Conservation (phyloP, 805 yeast species). For the Starmerella ratchasimensis region DNA sequence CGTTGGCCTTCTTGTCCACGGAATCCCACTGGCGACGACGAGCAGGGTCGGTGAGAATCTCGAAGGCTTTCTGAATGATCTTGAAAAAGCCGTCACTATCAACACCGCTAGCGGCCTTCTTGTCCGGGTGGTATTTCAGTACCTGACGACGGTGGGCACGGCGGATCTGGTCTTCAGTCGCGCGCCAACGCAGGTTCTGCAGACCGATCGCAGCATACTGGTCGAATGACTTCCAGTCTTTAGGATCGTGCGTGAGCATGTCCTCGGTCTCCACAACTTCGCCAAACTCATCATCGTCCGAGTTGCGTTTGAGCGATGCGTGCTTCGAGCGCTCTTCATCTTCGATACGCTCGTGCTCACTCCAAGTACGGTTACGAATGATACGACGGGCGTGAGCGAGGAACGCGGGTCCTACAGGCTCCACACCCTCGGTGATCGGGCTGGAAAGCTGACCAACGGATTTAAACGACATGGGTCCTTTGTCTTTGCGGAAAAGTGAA, state of each 20-base stretch:
- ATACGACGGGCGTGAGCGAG: slow-evolving; percentile 94
- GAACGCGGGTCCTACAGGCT: slow-evolving; percentile 93
- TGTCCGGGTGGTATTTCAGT: slow-evolving; percentile 94
- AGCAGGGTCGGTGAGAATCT: slow-evolving; percentile 67
- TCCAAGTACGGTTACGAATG: slow-evolving; percentile 95
- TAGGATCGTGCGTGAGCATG: slow-evolving; percentile 78
- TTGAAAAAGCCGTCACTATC: slow-evolving; percentile 93
- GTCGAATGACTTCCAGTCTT: slow-evolving; percentile 96
- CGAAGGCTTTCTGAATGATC: slow-evolving; percentile 93
- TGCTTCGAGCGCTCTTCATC: slow-evolving; percentile 64
- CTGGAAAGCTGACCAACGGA: slow-evolving; percentile 22
- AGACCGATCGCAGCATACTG: slow-evolving; percentile 92
- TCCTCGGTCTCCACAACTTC: slow-evolving; percentile 64
- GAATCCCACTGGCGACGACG: slow-evolving; percentile 93
- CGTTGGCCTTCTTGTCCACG: slow-evolving; percentile 80
- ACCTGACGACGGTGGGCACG: slow-evolving; percentile 96
- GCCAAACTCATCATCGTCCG: slow-evolving; percentile 27
- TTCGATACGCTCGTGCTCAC: slow-evolving; percentile 87
- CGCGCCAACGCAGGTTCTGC: slow-evolving; percentile 77
- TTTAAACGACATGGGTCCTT: slow-evolving; percentile 22
- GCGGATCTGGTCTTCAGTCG: slow-evolving; percentile 85
- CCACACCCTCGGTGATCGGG: slow-evolving; percentile 48
- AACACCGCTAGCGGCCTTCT: slow-evolving; percentile 82
- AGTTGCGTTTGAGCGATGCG: slow-evolving; percentile 48
- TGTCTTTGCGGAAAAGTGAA: background rate